Evolutionary conservation across 2,329 filamentous ascomycete genomes (phyloP), one percentile per base, ranked within the genome.

Genomic region (Penicillium decumbens): DNA sequence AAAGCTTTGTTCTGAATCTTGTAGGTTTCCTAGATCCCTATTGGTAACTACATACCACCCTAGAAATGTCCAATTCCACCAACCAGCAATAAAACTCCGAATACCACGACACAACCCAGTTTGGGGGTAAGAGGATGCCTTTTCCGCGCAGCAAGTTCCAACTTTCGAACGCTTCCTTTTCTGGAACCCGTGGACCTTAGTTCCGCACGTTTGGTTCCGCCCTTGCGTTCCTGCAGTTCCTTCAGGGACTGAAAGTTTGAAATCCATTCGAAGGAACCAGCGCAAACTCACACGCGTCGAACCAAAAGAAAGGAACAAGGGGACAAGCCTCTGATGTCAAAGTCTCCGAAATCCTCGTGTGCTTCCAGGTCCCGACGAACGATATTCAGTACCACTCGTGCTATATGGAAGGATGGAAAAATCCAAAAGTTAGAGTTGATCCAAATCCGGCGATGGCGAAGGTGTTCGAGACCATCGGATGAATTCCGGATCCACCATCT

Each of bases 361-460:
- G n/a, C 10, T 24, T 6, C 41, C 46, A 43, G 46, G 46, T 41
- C 25, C 18, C 3, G 20, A 18, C 46, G 25, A 49, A 43, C 33
- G 23, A 49, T 13, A 10, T 18, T 1, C 24, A 27, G 15, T 40
- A 5, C 41, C 46, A 40, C 6, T 29, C 15, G 1, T 13, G 4
- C 9, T 8, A 12, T 1, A n/a, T 43, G 33, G 27, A 32, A 40
- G 46, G 46, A 29, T 43, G 13, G 32, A 27, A 33, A 27, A 39
- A 20, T 49, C 33, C 20, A 41, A 49, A 35, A 41, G 39, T 12
- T 27, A 30, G 23, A 10, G 24, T 18, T 24, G 9, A 3, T n/a
- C 46, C 41, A 40, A 24, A 30, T 49, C 40, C 46, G 46, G 46
- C 46, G 46, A 49, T 49, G 32, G 33, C 41, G 37, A 43, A 28